These are phyloP conservation scores for Solioccasus polychromus DNA, from an alignment of 768 basidiomycete species.

Conservation along the genomic window DNA sequence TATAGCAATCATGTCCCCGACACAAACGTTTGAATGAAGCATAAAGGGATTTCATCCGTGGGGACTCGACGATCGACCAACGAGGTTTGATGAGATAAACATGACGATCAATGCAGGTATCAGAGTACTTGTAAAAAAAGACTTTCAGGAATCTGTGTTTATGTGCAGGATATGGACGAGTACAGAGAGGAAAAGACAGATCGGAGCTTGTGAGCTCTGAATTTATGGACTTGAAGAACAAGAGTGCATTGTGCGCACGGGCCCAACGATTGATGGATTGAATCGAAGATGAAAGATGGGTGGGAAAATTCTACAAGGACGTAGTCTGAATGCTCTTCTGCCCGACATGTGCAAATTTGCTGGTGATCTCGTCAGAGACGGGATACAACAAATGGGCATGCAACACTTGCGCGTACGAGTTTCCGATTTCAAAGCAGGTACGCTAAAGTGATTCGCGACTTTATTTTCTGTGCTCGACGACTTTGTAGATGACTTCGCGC, in stretches of 20 bases:
- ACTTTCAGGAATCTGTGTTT: no score
- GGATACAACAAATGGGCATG: slow-evolving; percentile 93
- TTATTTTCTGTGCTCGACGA: not conserved
- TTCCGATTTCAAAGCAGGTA: slow-evolving; percentile 36
- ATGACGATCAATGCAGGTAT: no score
- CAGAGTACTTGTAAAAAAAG: no score
- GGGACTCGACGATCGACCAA: not conserved
- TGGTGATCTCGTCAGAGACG: slow-evolving; percentile 72
- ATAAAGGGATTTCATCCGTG: slow-evolving; percentile 12
- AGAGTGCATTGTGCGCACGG: no score
- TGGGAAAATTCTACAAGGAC: no score
- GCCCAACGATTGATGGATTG: no score
- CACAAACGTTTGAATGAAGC: slow-evolving; percentile 12
- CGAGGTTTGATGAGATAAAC: not conserved
- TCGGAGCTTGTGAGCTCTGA: no score
- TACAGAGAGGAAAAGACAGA: no score
- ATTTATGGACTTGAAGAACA: no score
- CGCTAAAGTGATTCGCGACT: not conserved
- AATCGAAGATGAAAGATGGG: no score
- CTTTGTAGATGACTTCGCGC: slow-evolving; percentile 82
- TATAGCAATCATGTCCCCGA: slow-evolving; percentile 24
- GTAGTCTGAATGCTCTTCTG: slow-evolving; percentile 98
- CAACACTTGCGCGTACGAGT: slow-evolving; percentile 93
- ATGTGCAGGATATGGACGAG: no score
- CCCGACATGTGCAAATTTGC: slow-evolving; percentile 88